phyloP scores from a whole-genome alignment of 257 asterid species.

The Nemophila menziesii region DNA sequence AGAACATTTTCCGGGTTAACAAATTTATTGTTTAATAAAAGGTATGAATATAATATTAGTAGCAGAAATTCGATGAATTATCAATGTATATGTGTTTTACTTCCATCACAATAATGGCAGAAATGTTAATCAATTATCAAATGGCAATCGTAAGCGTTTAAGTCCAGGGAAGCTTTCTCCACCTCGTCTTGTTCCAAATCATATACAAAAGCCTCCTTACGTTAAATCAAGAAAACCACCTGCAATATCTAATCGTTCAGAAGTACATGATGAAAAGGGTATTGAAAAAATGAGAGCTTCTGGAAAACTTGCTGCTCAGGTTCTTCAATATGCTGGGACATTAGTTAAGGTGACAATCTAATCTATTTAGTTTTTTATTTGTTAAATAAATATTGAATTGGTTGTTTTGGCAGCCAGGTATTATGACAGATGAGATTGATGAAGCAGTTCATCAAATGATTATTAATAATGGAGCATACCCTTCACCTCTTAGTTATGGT shows the following conservation, averaged over 20 bases:
- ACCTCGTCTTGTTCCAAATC: slow-evolving; percentile 59
- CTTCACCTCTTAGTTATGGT: slow-evolving; percentile 97
- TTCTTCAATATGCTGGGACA: slow-evolving; percentile 90
- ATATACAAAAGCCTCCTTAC: slow-evolving; percentile 76
- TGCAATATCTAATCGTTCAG: slow-evolving; percentile 54
- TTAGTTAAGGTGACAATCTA: slow-evolving; percentile 64
- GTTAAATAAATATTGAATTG: slow-evolving; percentile 12
- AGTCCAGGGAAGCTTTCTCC: slow-evolving; percentile 85
- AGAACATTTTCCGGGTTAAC: slow-evolving; percentile 57
- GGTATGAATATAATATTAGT: slow-evolving; percentile 30
- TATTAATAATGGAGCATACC: slow-evolving; percentile 85
- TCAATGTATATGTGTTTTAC: neutral
- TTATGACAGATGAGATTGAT: slow-evolving; percentile 89
- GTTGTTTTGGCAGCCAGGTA: slow-evolving; percentile 90
- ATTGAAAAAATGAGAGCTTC: slow-evolving; percentile 92
- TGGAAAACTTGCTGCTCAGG: slow-evolving; percentile 91
- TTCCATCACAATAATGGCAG: slow-evolving; percentile 19
- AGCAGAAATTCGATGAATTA: neutral
- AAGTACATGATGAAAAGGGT: slow-evolving; percentile 78
- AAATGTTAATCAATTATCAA: slow-evolving; percentile 34
- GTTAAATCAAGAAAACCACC: slow-evolving; percentile 65
- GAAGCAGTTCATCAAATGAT: slow-evolving; percentile 93
- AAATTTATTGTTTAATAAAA: slow-evolving; percentile 48
- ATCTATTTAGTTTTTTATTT: slow-evolving; percentile 5
- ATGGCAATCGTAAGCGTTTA: slow-evolving; percentile 41